A percentile compares a stretch with the other conserved stretches of the same genome.
These are phyloP conservation scores for Amanita pallidorosea DNA, from an alignment of 768 basidiomycete genomes.

Conservation along the genomic window DNA sequence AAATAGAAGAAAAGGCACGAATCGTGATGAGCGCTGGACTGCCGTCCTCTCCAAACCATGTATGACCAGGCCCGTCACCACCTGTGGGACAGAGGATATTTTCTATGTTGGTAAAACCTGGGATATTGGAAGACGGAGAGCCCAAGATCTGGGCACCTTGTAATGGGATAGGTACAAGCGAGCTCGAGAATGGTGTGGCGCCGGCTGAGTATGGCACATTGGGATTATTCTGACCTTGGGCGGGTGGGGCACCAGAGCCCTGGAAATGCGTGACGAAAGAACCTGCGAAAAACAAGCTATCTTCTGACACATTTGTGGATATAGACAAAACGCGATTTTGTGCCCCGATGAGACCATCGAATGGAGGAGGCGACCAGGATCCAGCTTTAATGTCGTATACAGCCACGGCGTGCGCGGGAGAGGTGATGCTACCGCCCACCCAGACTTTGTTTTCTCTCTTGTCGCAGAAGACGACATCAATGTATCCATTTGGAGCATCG, in stretches of 20 bases:
- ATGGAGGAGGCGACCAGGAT: slow-evolving; percentile 72
- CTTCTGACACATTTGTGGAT: slow-evolving; percentile 54
- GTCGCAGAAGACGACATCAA: slow-evolving; percentile 77
- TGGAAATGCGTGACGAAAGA: slow-evolving; percentile 71
- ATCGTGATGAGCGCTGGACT: slow-evolving; percentile 66
- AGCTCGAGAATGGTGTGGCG: slow-evolving; percentile 81
- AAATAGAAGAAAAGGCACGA: slow-evolving; percentile 62
- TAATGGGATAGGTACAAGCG: slow-evolving; percentile 74
- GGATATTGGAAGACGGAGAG: slow-evolving; percentile 50
- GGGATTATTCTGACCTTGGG: slow-evolving; percentile 70
- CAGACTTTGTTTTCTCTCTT: slow-evolving; percentile 51
- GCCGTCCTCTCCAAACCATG: slow-evolving; percentile 77
- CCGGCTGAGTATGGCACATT: slow-evolving; percentile 76
- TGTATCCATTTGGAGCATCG: slow-evolving; percentile 61
- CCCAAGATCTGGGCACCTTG: slow-evolving; percentile 43
- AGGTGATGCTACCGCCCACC: slow-evolving; percentile 70
- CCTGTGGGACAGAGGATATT: slow-evolving; percentile 81
- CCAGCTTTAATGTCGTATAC: slow-evolving; percentile 53
- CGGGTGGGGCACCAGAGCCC: slow-evolving; percentile 30
- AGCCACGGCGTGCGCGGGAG: slow-evolving; percentile 57
- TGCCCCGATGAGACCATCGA: slow-evolving; percentile 70
- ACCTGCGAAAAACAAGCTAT: slow-evolving; percentile 80
- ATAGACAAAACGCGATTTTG: slow-evolving; percentile 67
- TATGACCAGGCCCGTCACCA: slow-evolving; percentile 66
- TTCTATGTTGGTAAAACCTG: slow-evolving; percentile 51